Conservation (phyloP, 345 rosid genomes). For the Limnanthes douglasii region DNA sequence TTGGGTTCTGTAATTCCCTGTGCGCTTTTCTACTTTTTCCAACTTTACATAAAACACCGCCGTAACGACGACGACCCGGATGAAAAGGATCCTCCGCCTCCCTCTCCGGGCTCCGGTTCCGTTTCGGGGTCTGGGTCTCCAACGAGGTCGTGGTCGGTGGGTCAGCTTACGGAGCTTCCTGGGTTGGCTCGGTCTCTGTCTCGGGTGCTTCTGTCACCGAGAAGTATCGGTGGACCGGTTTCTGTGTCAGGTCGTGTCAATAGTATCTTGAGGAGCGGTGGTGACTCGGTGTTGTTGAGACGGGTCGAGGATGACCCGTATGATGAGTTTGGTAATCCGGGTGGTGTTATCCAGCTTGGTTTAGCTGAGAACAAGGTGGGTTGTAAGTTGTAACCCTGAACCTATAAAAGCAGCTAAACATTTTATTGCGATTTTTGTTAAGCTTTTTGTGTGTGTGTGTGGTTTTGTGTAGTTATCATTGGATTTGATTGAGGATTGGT, state of each 20-base stretch:
- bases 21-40: constrained; percentile 85
- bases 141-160: constrained; percentile 32
- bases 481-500: constrained; percentile 53
- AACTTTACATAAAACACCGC: constrained; percentile 54
- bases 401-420: too few species aligned
- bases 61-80: constrained; percentile 32
- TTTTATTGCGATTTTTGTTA: neutral
- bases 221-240: constrained; percentile 43
- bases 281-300: constrained; percentile 40
- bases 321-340: constrained; percentile 44
- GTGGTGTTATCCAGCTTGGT: constrained; percentile 72
- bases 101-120: constrained; percentile 1
- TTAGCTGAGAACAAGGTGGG: constrained; percentile 46
- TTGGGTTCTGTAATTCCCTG: constrained; percentile 91
- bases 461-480: constrained; percentile 21
- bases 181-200: constrained; percentile 44
- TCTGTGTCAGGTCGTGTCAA: constrained; percentile 38
- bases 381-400: too few species aligned
- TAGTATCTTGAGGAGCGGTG: constrained; percentile 29
- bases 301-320: constrained; percentile 57
- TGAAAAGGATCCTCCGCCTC: constrained; percentile 9
- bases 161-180: constrained; percentile 38
- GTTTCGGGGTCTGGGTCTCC: constrained; percentile 13
- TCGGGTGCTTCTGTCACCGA: constrained; percentile 52
- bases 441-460: neutral